Percentiles rank a stretch among this genome's conserved stretches.
Conservation (phyloP, 345 rosid species). For the Melaleuca quinquenervia region DNA sequence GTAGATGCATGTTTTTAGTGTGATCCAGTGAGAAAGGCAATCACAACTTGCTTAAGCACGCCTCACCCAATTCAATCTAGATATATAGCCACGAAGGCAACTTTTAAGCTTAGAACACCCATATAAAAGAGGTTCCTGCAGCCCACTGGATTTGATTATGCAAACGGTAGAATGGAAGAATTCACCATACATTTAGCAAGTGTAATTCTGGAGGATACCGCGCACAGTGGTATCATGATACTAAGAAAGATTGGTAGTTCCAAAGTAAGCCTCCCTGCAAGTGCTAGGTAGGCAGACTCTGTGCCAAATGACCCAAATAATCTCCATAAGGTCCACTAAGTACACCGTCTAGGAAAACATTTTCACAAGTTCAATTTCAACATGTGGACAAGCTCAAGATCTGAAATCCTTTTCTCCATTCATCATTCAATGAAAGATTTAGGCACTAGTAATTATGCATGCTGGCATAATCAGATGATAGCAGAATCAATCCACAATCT, state of each 20-base stretch:
- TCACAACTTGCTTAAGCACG: background rate
- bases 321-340: background rate
- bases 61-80: background rate
- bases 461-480: background rate
- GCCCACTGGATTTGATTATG: background rate
- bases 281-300: background rate
- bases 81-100: background rate
- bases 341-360: background rate
- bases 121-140: background rate
- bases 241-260: background rate
- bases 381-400: background rate
- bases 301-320: background rate
- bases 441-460: background rate
- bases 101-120: background rate
- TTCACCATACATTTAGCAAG: background rate
- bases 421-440: background rate
- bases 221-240: background rate
- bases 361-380: background rate
- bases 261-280: background rate
- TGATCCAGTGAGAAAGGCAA: background rate
- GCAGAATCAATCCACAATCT: background rate
- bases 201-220: background rate
- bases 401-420: background rate
- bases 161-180: background rate
- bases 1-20: background rate